Base-by-base conservation (phyloP, 495 filamentous ascomycete genomes). In the Neohortaea acidophila region DNA sequence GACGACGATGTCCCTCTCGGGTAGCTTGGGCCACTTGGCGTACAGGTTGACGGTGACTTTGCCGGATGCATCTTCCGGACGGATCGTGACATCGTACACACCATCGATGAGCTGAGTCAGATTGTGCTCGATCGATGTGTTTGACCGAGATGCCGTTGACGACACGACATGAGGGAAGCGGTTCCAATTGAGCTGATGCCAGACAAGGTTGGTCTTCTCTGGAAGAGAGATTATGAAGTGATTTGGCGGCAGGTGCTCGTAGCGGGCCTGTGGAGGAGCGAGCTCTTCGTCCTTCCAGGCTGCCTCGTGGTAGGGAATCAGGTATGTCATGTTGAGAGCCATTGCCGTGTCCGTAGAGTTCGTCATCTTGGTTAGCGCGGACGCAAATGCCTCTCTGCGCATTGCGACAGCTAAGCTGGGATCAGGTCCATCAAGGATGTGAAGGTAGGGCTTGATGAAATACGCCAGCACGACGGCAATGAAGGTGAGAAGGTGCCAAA, bases 221-320 rank as follows among this genome's bases (percentile, higher is more conserved):
- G 46, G 40, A 5, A 44, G 17, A 3, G 46, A 39, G 19, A 49
- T 21, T 15, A 49, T 27, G 2, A 49, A 13, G 36, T 32, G 25
- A 22, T 44, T 41, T 1, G 41, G 41, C n/a, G 13, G 12, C 2
- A 37, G 9, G 18, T 9, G 13, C 12, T 33, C 18, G 17, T 14
- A 41, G 19, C 25, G 21, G n/a, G 36, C 31, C 4, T 36, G n/a
- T 5, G 20, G 12, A 19, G 19, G 41, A 40, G 12, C 33, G 36
- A 36, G 28, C 11, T 22, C 6, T 13, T 39, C 20, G 28, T 22
- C 33, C 18, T 9, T 22, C 2, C 9, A 21, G 22, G 3, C 7
- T 10, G 15, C 11, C 2, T 14, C 8, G 2, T 14, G 22, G n/a
- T 28, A 3, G 3, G 36, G 36, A 14, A 38, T n/a, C 22, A 38